A percentile compares a stretch with the other conserved stretches of the same genome.
These are phyloP conservation scores for Camellia sinensis DNA, from an alignment of 148 eudicot species.

Conservation along the genomic window DNA sequence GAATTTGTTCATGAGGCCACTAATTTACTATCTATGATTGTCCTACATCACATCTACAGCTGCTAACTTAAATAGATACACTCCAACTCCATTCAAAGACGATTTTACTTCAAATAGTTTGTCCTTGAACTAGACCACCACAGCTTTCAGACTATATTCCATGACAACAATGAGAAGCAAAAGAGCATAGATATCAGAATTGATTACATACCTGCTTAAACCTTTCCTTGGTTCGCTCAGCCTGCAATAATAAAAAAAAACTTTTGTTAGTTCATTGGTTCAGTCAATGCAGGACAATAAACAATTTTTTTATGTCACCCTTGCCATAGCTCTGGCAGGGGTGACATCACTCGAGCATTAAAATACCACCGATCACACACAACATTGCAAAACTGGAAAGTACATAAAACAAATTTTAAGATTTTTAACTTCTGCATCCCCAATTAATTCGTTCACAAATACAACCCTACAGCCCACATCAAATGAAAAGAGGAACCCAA, in stretches of 20 bases:
- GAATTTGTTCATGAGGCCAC: too few species aligned
- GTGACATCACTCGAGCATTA: conserved; percentile 1
- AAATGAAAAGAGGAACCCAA: not conserved
- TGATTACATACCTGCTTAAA: conserved; percentile 53
- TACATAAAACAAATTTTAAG: not conserved
- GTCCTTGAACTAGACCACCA: not conserved
- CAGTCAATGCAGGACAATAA: not conserved
- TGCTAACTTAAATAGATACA: too few species aligned
- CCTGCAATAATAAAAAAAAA: conserved; percentile 40
- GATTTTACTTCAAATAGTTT: too few species aligned
- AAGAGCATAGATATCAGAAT: not conserved
- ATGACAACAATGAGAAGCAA: not conserved
- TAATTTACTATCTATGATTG: too few species aligned
- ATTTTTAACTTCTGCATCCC: not conserved
- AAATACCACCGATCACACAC: not conserved
- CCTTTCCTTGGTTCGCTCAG: conserved; percentile 49
- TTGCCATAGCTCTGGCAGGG: not conserved
- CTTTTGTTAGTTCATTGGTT: not conserved
- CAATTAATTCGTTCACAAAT: not conserved
- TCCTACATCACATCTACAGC: too few species aligned
- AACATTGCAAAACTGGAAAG: not conserved
- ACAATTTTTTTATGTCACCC: not conserved
- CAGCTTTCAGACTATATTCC: not conserved
- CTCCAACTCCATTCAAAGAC: too few species aligned
- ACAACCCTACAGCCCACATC: not conserved